Evolutionary conservation across 768 basidiomycete species (phyloP).

Genomic region (Rossbeevera mucosa): DNA sequence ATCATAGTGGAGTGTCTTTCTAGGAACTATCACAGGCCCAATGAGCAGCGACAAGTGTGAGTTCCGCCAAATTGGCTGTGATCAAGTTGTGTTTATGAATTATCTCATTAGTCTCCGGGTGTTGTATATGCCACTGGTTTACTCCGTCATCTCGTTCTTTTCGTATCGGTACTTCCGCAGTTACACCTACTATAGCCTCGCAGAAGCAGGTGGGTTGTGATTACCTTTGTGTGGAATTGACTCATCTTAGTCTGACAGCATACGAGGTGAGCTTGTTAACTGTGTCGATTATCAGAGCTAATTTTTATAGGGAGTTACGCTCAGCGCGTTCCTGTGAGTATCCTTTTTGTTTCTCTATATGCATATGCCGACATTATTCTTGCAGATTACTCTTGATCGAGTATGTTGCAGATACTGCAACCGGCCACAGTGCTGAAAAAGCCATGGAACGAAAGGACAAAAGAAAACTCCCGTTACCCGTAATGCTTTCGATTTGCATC

Average conservation of each 20-base stretch:
- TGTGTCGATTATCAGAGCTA: slow-evolving; percentile 14
- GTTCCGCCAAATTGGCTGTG: slow-evolving; percentile 14
- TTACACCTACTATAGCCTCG: slow-evolving; percentile 61
- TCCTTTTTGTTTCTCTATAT: background rate
- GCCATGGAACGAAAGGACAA: slow-evolving; percentile 82
- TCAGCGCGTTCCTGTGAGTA: slow-evolving; percentile 82
- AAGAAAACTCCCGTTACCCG: slow-evolving; percentile 61
- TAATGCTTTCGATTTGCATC: slow-evolving; percentile 29
- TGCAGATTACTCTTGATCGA: slow-evolving; percentile 74
- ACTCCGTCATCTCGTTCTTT: slow-evolving; percentile 79
- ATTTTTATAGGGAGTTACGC: slow-evolving; percentile 58
- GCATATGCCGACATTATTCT: slow-evolving; percentile 1
- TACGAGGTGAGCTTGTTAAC: slow-evolving; percentile 52
- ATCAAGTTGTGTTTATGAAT: background rate
- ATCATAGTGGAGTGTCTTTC: background rate
- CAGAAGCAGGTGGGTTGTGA: slow-evolving; percentile 41
- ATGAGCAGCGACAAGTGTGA: slow-evolving; percentile 79
- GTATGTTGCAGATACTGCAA: slow-evolving; percentile 70
- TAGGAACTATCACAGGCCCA: slow-evolving; percentile 67
- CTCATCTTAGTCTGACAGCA: slow-evolving; percentile 34
- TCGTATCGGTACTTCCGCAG: slow-evolving; percentile 80
- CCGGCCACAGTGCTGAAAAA: slow-evolving; percentile 55
- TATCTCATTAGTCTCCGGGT: slow-evolving; percentile 57
- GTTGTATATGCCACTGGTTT: slow-evolving; percentile 80
- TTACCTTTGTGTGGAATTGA: slow-evolving; percentile 23